Base-by-base conservation (phyloP, 768 basidiomycete genomes). In the Piloderma croceum region DNA sequence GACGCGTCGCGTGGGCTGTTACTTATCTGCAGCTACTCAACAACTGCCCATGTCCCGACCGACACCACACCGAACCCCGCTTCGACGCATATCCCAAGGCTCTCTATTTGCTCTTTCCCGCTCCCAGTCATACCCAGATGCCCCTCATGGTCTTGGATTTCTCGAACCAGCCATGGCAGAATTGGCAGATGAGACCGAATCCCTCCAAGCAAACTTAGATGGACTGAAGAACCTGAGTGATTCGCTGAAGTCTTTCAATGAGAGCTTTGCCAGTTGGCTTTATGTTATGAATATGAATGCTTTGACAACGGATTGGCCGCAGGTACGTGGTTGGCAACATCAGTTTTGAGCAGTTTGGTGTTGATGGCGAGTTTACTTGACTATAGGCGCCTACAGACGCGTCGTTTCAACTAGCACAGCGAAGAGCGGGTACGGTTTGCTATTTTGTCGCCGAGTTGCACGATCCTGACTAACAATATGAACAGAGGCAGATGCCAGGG, bases 211-310 rank as follows among this genome's bases (percentile, higher is more conserved):
- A 7, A 92, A 92, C 59, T 63, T 88, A 7, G 77, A 84, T 47
- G 74, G 73, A 18, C 71, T 97, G 53, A 75, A 75, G 45, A 67
- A 70, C 19, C 74, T 97, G 46, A 80, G 82, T 59, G 70, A 81
- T 34, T 81, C 87, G 15, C 71, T 97, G 38, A 75, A 77, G 11
- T 81, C 78, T 4, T 94, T 94, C 70, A 96, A 96, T 58, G 92
- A 97, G 61, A 79, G 81, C 11, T 94, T 97, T 54, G 86, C 92
- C 11, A 90, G 87, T 56, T 93, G 81, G 76, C 62, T 94, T 9
- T 93, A 92, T 57, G 79, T 83, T 18, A 82, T 93, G 79, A 84
- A 89, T 56, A 94, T 97, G 90, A 91, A 93, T 56, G 81, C 90
- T 3, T 73, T 94, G 42, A 91, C 90, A n/a, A 81, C 81, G 0